A percentile compares a stretch with the other conserved stretches of the same genome.
Evolutionary conservation across 2,329 filamentous ascomycete genomes (phyloP).

Genomic region (Ceratocystis eucalypticola): DNA sequence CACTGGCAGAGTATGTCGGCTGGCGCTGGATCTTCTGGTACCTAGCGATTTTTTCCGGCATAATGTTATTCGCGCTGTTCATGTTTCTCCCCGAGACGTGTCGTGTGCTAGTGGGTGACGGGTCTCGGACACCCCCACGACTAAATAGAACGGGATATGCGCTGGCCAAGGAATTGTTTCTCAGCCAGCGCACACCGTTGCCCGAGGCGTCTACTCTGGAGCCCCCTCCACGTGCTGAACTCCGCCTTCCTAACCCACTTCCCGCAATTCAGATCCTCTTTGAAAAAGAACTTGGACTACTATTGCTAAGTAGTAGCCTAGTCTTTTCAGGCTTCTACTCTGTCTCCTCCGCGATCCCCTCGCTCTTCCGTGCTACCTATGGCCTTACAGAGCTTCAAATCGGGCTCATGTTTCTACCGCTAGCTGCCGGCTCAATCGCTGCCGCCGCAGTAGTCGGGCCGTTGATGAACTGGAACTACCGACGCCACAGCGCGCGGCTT

Average conservation of each 20-base stretch:
- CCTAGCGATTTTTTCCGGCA: slow-evolving; percentile 34
- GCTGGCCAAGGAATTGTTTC: slow-evolving; percentile 21
- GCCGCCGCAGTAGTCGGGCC: slow-evolving; percentile 37
- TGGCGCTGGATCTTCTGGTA: slow-evolving; percentile 54
- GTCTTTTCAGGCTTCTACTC: slow-evolving; percentile 40
- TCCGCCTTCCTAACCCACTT: slow-evolving; percentile 28
- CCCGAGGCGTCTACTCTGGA: not conserved
- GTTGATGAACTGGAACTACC: slow-evolving; percentile 54
- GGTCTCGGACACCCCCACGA: slow-evolving; percentile 32
- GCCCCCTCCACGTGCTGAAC: not conserved
- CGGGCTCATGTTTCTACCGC: slow-evolving; percentile 40
- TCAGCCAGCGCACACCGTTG: not conserved
- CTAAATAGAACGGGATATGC: slow-evolving; percentile 27
- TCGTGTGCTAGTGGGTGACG: slow-evolving; percentile 38
- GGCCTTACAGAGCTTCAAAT: slow-evolving; percentile 42
- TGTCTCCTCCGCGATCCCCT: slow-evolving; percentile 33
- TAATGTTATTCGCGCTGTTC: slow-evolving; percentile 32
- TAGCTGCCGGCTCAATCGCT: slow-evolving; percentile 36
- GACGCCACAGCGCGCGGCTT: slow-evolving; percentile 41
- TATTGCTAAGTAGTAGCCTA: slow-evolving; percentile 33
- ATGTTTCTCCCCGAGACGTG: slow-evolving; percentile 43
- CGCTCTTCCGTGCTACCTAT: slow-evolving; percentile 38
- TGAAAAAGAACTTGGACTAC: slow-evolving; percentile 31
- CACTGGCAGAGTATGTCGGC: slow-evolving; percentile 42
- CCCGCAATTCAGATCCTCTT: slow-evolving; percentile 30